A percentile compares a stretch with the other conserved stretches of the same genome.
Conservation (phyloP, 164 flowering plant species). For the Echeveria elegans region DNA sequence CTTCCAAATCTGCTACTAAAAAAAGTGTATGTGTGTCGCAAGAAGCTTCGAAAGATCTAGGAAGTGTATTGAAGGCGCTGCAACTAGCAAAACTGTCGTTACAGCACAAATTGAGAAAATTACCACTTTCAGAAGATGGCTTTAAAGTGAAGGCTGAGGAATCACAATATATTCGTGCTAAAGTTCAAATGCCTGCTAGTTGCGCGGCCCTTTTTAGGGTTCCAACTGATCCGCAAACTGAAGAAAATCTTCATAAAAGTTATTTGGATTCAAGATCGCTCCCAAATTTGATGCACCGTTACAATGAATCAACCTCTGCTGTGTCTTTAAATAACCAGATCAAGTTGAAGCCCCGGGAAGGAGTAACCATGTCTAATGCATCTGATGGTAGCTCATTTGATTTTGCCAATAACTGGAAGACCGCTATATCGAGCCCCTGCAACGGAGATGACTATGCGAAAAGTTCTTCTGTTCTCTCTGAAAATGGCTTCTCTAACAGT, state of each 20-base stretch:
- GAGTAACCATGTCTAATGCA: not conserved
- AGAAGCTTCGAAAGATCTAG: slow-evolving; percentile 18
- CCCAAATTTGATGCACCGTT: not conserved
- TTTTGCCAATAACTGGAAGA: not conserved
- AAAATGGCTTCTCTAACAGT: not conserved
- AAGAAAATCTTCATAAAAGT: slow-evolving; percentile 9
- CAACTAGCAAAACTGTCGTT: slow-evolving; percentile 53
- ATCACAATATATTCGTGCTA: slow-evolving; percentile 16
- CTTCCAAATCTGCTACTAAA: not conserved
- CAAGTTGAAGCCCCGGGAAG: not conserved
- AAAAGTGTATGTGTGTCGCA: slow-evolving; percentile 25
- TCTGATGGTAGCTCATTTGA: not conserved
- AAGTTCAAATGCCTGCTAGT: slow-evolving; percentile 27
- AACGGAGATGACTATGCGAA: not conserved
- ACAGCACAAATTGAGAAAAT: slow-evolving; percentile 27
- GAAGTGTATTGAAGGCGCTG: slow-evolving; percentile 55
- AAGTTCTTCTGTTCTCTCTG: not conserved
- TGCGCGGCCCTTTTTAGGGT: slow-evolving; percentile 37
- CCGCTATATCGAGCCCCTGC: not conserved
- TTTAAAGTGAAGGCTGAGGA: slow-evolving; percentile 15
- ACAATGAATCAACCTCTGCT: not conserved
- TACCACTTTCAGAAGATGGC: slow-evolving; percentile 16
- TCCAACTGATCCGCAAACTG: slow-evolving; percentile 30
- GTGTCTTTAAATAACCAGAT: not conserved
- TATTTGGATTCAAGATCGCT: slow-evolving; percentile 3